A percentile compares a stretch with the other conserved stretches of the same genome.
Evolutionary conservation across 352 stramenopile species (phyloP).

Genomic region (Poterioochromonas sp.): DNA sequence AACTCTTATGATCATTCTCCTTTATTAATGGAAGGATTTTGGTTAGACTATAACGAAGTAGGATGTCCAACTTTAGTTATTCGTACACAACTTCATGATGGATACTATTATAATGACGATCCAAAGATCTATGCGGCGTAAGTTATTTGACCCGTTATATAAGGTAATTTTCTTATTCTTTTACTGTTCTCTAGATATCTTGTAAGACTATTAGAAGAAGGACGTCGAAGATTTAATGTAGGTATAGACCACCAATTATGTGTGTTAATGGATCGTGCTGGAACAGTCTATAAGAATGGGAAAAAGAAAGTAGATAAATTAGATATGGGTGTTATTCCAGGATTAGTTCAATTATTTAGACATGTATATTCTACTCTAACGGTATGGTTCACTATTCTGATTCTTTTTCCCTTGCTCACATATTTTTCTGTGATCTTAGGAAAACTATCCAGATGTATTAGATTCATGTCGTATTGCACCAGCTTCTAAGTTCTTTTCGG

Average conservation of each 20-base stretch:
- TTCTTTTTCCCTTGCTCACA: background rate
- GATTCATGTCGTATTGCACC: background rate
- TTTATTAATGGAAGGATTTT: constrained; percentile 6
- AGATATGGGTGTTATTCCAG: constrained; percentile 13
- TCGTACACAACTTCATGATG: constrained; percentile 15
- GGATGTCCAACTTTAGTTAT: constrained; percentile 7
- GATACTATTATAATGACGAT: constrained; percentile 25
- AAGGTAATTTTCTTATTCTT: background rate
- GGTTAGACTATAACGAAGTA: background rate
- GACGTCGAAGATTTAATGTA: background rate
- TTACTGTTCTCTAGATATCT: background rate
- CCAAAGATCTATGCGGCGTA: background rate
- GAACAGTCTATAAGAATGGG: constrained; percentile 8
- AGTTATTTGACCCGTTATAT: background rate
- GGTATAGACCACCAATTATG: background rate
- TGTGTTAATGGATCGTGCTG: constrained; percentile 4
- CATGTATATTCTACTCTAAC: background rate
- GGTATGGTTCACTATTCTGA: background rate
- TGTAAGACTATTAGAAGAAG: background rate
- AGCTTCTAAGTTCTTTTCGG: constrained; percentile 18
- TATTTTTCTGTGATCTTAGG: no score
- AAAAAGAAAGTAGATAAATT: constrained; percentile 22
- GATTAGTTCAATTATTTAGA: background rate
- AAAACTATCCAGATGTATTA: constrained; percentile 19
- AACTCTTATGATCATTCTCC: background rate